These are phyloP conservation scores for Hortaea sp. DNA, from an alignment of 2,329 filamentous ascomycete genomes.

Conservation along the genomic window DNA sequence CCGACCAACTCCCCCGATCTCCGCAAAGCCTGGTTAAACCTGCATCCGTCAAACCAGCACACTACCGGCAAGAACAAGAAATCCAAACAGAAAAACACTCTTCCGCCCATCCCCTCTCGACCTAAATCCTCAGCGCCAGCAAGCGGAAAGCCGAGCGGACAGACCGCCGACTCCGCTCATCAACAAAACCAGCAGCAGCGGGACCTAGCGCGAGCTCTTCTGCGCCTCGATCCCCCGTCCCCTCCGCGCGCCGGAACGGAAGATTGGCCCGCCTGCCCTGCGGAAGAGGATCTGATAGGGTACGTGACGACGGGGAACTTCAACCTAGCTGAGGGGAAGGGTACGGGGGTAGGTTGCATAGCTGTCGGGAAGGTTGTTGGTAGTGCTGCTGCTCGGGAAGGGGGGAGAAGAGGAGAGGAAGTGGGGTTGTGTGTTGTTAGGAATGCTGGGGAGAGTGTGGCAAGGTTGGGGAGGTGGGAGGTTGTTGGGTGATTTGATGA, in stretches of 20 bases:
- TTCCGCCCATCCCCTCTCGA: conserved; percentile 13
- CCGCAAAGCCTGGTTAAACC: conserved; percentile 61
- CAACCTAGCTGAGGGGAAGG: conserved; percentile 65
- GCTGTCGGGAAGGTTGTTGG: conserved; percentile 49
- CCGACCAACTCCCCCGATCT: conserved; percentile 44
- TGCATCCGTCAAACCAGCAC: conserved; percentile 29
- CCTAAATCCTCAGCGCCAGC: too few relatives aligned
- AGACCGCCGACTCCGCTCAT: too few relatives aligned
- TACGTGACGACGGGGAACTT: conserved; percentile 85
- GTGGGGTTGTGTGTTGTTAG: conserved; percentile 63
- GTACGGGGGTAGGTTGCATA: conserved; percentile 65
- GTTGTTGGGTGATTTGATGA: conserved; percentile 28
- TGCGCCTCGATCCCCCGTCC: neutral
- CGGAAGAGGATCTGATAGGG: conserved; percentile 67
- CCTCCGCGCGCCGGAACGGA: conserved; percentile 26
- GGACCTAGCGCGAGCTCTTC: neutral
- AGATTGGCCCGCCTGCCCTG: conserved; percentile 58
- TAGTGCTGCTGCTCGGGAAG: conserved; percentile 44
- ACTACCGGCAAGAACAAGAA: conserved; percentile 8
- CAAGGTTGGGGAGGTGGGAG: conserved; percentile 73
- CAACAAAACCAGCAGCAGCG: too few relatives aligned
- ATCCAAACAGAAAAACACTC: conserved; percentile 14
- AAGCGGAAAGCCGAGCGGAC: too few relatives aligned
- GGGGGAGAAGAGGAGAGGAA: conserved; percentile 13
- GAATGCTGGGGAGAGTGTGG: conserved; percentile 67